Percentiles rank a stretch among this genome's conserved stretches.
phyloP scores from a whole-genome alignment of 768 basidiomycete species.

The Gelatoporia subvermispora region DNA sequence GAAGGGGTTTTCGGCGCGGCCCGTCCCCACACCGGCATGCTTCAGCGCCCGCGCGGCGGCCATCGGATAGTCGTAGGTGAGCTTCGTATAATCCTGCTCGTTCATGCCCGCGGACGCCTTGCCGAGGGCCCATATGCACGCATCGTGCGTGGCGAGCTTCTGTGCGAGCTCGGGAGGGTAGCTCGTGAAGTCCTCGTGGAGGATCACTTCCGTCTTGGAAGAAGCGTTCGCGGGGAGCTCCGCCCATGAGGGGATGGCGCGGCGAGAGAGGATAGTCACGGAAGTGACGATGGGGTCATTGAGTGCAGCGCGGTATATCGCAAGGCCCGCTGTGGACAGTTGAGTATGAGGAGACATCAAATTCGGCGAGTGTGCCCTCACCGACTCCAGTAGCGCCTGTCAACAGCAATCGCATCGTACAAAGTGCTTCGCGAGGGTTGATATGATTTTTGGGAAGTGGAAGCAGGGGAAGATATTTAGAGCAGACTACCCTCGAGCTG shows the following conservation, averaged over 20 bases:
- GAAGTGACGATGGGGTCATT: slow-evolving; percentile 22
- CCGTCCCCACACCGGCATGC: slow-evolving; percentile 22
- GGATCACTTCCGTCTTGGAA: slow-evolving; percentile 26
- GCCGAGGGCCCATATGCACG: slow-evolving; percentile 34
- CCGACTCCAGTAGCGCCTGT: slow-evolving; percentile 33
- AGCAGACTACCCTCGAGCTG: too few relatives aligned
- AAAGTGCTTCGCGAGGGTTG: background rate
- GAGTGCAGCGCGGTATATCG: slow-evolving; percentile 29
- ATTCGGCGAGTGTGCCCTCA: slow-evolving; percentile 1
- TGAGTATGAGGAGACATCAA: too few relatives aligned
- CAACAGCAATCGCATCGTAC: slow-evolving; percentile 23
- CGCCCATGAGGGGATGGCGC: slow-evolving; percentile 29
- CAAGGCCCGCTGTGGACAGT: slow-evolving; percentile 26
- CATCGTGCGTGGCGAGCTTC: slow-evolving; percentile 29
- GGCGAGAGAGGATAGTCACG: slow-evolving; percentile 31
- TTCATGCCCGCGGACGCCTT: slow-evolving; percentile 22
- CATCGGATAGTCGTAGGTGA: slow-evolving; percentile 33
- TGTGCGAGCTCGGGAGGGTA: slow-evolving; percentile 27
- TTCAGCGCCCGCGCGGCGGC: slow-evolving; percentile 25
- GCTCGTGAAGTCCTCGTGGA: slow-evolving; percentile 29
- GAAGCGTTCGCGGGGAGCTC: slow-evolving; percentile 21
- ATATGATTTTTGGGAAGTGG: too few relatives aligned
- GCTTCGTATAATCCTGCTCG: slow-evolving; percentile 28
- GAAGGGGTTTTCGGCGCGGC: slow-evolving; percentile 23
- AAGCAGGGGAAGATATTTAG: too few relatives aligned